Conservation (phyloP, 305 asterid genomes). For the Rubia tinctorum region DNA sequence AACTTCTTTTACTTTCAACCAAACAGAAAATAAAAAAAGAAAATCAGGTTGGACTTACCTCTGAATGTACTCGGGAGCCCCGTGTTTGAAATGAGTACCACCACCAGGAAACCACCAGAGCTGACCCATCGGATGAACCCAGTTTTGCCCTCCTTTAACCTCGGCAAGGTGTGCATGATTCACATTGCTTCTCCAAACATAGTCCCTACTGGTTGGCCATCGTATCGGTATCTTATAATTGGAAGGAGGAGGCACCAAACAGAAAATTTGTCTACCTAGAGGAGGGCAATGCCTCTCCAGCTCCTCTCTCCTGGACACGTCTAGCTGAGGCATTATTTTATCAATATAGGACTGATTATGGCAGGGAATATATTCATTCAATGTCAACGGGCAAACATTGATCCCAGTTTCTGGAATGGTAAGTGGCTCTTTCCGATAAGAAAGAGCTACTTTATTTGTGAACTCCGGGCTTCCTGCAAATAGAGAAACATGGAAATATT, state of each 20-base stretch:
- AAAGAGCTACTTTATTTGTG: conserved; percentile 58
- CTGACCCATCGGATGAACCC: conserved; percentile 75
- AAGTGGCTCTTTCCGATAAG: conserved; percentile 53
- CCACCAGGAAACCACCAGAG: conserved; percentile 99
- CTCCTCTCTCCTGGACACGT: conserved; percentile 73
- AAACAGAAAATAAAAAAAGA: background rate
- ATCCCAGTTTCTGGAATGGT: conserved; percentile 64
- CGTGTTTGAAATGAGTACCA: conserved; percentile 96
- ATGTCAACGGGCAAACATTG: conserved; percentile 66
- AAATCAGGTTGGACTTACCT: conserved; percentile 41
- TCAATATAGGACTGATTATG: conserved; percentile 68
- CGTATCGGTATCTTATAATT: conserved; percentile 88
- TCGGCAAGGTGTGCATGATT: conserved; percentile 87
- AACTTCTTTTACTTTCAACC: background rate
- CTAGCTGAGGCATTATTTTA: conserved; percentile 58
- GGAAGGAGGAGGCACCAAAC: conserved; percentile 85
- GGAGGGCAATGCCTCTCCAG: conserved; percentile 95
- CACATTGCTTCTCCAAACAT: conserved; percentile 90
- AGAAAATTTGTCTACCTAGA: conserved; percentile 56
- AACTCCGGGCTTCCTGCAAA: conserved; percentile 43
- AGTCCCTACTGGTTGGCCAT: conserved; percentile 92
- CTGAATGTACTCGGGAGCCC: conserved; percentile 85
- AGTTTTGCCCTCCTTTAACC: conserved; percentile 93
- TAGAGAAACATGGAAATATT: background rate
- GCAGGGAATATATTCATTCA: conserved; percentile 87